A percentile compares a stretch with the other conserved stretches of the same genome.
phyloP scores from a whole-genome alignment of 768 basidiomycete genomes.

The Hydnum rufescens region DNA sequence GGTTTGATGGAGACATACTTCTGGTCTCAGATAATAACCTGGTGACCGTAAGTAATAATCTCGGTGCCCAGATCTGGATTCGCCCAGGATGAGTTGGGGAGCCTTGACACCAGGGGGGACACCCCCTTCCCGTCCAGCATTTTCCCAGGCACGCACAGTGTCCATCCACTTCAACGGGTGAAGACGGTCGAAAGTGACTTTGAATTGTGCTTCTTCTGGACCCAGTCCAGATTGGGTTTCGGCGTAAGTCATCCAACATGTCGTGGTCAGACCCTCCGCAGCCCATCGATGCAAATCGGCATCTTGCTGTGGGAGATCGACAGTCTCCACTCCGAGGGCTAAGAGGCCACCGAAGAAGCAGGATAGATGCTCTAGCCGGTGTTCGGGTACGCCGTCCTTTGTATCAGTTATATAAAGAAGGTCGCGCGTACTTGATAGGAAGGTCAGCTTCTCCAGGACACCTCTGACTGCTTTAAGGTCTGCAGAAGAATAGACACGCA shows the following conservation, averaged over 20 bases:
- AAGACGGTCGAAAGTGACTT: constrained; percentile 17
- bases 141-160: constrained; percentile 27
- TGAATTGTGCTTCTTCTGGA: constrained; percentile 36
- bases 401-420: constrained; percentile 52
- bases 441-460: constrained; percentile 30
- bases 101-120: constrained; percentile 11
- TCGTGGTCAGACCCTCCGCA: constrained; percentile 53
- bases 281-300: constrained; percentile 55
- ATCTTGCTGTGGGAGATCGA: constrained; percentile 29
- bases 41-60: constrained; percentile 34
- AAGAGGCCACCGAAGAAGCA: constrained; percentile 63
- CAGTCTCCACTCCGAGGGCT: constrained; percentile 44
- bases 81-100: not conserved
- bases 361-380: constrained; percentile 46
- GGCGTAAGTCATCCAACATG: constrained; percentile 49
- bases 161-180: constrained; percentile 18
- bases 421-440: constrained; percentile 39
- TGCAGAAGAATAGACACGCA: no score
- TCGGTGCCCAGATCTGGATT: constrained; percentile 11
- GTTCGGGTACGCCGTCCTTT: constrained; percentile 13
- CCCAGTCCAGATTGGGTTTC: constrained; percentile 51
- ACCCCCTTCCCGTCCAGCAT: constrained; percentile 10
- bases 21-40: constrained; percentile 45
- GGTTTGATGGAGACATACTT: constrained; percentile 26
- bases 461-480: constrained; percentile 12